Evolutionary conservation across 163 green algal genomes (phyloP), one percentile per base, ranked within the genome.

Genomic region (Trebouxia gelatinosa): DNA sequence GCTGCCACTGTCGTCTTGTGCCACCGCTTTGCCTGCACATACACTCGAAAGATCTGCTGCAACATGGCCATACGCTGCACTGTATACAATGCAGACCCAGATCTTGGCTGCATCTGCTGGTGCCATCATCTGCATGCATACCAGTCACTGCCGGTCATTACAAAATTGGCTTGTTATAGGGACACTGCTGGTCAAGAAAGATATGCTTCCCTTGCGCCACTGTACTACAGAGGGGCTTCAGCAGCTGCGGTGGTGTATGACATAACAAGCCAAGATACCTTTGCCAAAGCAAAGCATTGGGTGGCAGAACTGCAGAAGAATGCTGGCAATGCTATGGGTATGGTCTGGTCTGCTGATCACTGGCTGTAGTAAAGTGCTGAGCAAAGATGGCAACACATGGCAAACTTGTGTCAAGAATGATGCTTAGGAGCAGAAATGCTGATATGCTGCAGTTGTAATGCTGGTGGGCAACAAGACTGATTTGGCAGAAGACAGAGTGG

Each of bases 401-500:
- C n/a, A n/a, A n/a, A n/a, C n/a, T n/a, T n/a, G n/a, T n/a, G n/a
- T n/a, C n/a, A n/a, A n/a, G n/a, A n/a, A n/a, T n/a, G n/a, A n/a
- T n/a, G n/a, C n/a, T n/a, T n/a, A n/a, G n/a, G n/a, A n/a, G n/a
- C n/a, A n/a, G n/a, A n/a, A n/a, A n/a, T n/a, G n/a, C n/a, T n/a
- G n/a, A n/a, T n/a, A n/a, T n/a, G 54, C 39, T 35, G 66, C 82
- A 93, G 89, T 93, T 9, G 87, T 95, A 54, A 71, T 90, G 17
- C 85, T 96, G 28, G 91, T 94, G 5, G 92, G 90, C 62, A 97
- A 97, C 83, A 97, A 97, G 79, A 84, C 80, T 23, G 91, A 97
- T 70, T 74, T 96, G 76, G 74, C 39, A 32, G 80, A 86, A 31
- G 39, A 89, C 32, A 74, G 90, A 29, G 83, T 90, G 40, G 84